Base-by-base conservation (phyloP, 768 basidiomycete genomes). In the Suillus luteus region DNA sequence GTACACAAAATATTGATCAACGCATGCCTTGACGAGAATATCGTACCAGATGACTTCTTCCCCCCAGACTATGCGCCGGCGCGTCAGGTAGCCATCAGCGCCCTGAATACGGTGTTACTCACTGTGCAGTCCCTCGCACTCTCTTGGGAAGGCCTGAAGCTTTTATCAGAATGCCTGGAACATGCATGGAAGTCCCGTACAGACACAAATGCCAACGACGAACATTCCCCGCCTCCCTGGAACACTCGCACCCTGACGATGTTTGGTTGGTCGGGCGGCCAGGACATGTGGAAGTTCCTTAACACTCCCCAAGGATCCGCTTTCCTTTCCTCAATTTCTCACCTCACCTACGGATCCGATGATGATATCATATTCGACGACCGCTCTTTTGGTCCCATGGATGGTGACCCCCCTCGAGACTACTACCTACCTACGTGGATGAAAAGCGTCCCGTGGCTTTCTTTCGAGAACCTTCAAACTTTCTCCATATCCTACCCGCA, bases 1-100 rank as follows among this genome's bases (percentile, higher is more conserved):
- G 70, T 81, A 8, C 76, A 72, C 10, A 73, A 71, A 31, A 72
- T 81, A 41, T 81, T 77, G 77, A 71, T 72, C 59, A 27, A 27
- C 27, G 75, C 72, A 24, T 65, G 71, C 22, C 76, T 19, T 24
- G 5, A 22, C n/a, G n/a, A 27, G 43, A 7, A 35, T 17, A 12
- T 15, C 2, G 33, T 15, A 24, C 22, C 7, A 37, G 3, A 73
- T 75, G 60, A 57, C 43, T 35, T 64, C 69, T 19, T 69, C 22
- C 15, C 67, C 14, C 22, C 22, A 7, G 6, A 15, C 48, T 49
- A 49, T 24, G 24, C 22, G 10, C 14, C 22, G 14, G 48, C 24
- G 3, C 24, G 48, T 37, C 44, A 69, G 46, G 73, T 73, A 11
- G 70, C 76, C 48, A 64, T 69, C 14, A 55, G 63, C 15, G 44